Conservation (phyloP, 306 rosid genomes). For the Rubus parviflorus region DNA sequence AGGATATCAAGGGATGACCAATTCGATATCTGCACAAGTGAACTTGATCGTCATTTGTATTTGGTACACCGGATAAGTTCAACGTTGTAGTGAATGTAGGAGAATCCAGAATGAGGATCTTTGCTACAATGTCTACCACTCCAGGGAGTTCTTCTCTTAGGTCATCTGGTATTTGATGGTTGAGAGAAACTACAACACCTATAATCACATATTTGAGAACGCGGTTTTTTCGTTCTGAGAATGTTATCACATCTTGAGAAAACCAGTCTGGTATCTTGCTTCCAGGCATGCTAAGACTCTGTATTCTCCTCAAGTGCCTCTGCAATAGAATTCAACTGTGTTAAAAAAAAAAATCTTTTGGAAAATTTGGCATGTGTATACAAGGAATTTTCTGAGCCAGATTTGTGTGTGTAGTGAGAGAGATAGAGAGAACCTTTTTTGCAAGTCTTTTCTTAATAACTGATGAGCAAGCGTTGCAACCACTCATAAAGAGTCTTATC, state of each 20-base stretch:
- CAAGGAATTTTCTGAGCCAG: no score
- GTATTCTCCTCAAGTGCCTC: conserved; percentile 54
- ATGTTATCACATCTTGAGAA: conserved; percentile 37
- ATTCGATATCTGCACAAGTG: conserved; percentile 44
- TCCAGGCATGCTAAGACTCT: conserved; percentile 63
- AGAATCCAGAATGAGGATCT: conserved; percentile 38
- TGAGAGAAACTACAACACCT: conserved; percentile 48
- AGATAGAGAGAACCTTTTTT: conserved; percentile 38
- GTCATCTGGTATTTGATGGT: conserved; percentile 31
- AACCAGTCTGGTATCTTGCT: conserved; percentile 59
- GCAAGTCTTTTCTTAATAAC: conserved; percentile 42
- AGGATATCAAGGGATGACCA: conserved; percentile 26
- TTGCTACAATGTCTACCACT: conserved; percentile 39
- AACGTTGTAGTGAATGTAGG: conserved; percentile 23
- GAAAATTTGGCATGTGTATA: no score
- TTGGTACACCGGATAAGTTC: conserved; percentile 46
- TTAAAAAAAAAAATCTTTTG: no score
- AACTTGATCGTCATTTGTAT: conserved; percentile 43
- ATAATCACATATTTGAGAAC: conserved; percentile 40
- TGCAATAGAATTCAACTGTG: conserved; percentile 21
- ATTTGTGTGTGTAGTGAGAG: no score
- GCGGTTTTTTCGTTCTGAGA: conserved; percentile 40
- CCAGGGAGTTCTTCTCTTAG: conserved; percentile 18
- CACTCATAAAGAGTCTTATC: conserved; percentile 45
- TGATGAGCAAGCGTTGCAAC: conserved; percentile 51